Base-by-base conservation (phyloP, 2,329 filamentous ascomycete genomes). In the Alternaria sp. region DNA sequence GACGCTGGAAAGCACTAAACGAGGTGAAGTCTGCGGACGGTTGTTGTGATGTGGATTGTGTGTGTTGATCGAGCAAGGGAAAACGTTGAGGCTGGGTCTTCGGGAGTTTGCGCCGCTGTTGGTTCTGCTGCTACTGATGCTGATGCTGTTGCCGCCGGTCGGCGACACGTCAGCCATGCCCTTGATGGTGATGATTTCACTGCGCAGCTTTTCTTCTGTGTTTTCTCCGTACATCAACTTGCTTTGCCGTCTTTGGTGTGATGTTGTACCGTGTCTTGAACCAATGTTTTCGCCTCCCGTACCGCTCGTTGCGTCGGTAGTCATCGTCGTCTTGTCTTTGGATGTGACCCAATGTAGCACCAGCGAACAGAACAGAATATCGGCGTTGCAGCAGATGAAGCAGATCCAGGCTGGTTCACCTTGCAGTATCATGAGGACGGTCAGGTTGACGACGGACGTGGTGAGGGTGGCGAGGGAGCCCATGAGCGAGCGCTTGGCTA, bases 361-460 rank as follows among this genome's bases (percentile, higher is more conserved):
- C 4, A 88, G 70, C 20, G 86, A 85, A 14, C 85, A 45, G 47
- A 59, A 53, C 14, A 59, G n/a, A 37, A 53, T 44, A 2, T 50
- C 46, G 14, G 25, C 23, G 10, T 44, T 26, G 47, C 47, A 59
- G 57, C 87, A 88, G 80, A 89, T 87, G 5, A 90, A 82, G 67
- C 88, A 90, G 3, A 90, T 83, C 88, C 88, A 90, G 4, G 86
- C 88, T 3, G 86, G 87, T 71, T 90, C 88, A 12, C 88, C 88
- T 23, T 87, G 78, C 2, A 90, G 82, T 2, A 82, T 82, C 81
- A 88, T 85, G 1, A 90, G 77, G 0, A 90, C 83, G 4, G 85
- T 84, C 3, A 90, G 76, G 71, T 90, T 90, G 4, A 85, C 83
- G 58, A 89, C 84, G 64, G 85, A 89, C 67, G 87, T 88, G 14